These are phyloP conservation scores for Phycomyces nitens DNA, from an alignment of 192 early-diverging fungal species.

Conservation along the genomic window DNA sequence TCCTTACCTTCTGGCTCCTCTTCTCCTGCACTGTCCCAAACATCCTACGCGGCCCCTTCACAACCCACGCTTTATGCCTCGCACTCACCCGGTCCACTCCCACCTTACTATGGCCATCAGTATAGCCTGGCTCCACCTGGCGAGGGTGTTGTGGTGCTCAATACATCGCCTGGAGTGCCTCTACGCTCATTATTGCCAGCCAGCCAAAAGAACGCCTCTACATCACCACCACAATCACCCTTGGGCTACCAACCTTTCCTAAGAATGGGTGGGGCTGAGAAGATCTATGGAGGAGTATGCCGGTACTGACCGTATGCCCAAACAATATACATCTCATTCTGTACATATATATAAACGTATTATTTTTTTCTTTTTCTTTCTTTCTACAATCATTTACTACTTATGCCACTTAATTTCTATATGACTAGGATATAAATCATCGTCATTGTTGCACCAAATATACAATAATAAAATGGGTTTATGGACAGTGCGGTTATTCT, in stretches of 20 bases:
- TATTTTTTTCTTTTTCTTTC: too few species aligned
- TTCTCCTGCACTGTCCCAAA: background rate
- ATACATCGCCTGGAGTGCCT: background rate
- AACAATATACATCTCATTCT: too few species aligned
- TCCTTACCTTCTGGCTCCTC: background rate
- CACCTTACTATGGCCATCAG: background rate
- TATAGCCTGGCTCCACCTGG: background rate
- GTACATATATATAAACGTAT: too few species aligned
- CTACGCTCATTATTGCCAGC: background rate
- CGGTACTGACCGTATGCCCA: background rate
- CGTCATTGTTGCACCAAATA: too few species aligned
- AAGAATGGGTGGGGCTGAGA: background rate
- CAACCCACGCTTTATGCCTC: background rate
- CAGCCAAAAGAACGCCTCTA: background rate
- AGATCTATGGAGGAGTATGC: background rate
- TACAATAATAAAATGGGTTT: too few species aligned
- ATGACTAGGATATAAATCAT: too few species aligned
- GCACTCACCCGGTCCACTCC: background rate
- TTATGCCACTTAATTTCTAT: too few species aligned
- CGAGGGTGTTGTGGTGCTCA: background rate
- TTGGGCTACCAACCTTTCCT: background rate
- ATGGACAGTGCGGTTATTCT: too few species aligned
- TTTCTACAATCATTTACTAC: too few species aligned
- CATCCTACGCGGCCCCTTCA: background rate
- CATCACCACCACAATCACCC: background rate